Evolutionary conservation across 208 protist species (phyloP).

Genomic region (Trichomonas tenax): DNA sequence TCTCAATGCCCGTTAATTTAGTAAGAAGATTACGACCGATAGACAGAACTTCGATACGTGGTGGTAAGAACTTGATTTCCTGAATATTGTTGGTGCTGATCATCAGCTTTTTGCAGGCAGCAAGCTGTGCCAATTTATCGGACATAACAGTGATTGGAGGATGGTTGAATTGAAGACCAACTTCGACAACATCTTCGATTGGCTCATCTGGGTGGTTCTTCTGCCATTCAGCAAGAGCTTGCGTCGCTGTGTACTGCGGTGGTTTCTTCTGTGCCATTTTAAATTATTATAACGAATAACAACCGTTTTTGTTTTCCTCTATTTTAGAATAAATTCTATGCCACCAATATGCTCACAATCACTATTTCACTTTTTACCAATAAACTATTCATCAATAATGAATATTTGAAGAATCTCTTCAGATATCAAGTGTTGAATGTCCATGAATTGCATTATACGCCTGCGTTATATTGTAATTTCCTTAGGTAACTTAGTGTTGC

Average conservation of each 20-base stretch:
- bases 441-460: too few species aligned
- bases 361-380: too few species aligned
- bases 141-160: background rate
- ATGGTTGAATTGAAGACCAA: background rate
- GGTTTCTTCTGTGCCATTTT: background rate
- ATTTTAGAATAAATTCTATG: too few species aligned
- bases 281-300: background rate
- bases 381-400: too few species aligned
- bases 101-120: background rate
- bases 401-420: too few species aligned
- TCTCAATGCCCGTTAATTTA: background rate
- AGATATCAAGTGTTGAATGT: too few species aligned
- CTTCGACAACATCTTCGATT: constrained; percentile 4
- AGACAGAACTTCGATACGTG: background rate
- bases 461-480: too few species aligned
- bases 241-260: background rate
- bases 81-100: constrained; percentile 12
- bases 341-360: too few species aligned
- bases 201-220: background rate
- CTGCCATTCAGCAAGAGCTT: background rate
- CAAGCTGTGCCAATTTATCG: background rate
- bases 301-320: background rate
- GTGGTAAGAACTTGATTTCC: constrained; percentile 1
- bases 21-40: background rate
- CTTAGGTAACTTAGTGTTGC: too few species aligned